Conservation (phyloP, 2,329 filamentous ascomycete species). For the Coniochaeta sp. region DNA sequence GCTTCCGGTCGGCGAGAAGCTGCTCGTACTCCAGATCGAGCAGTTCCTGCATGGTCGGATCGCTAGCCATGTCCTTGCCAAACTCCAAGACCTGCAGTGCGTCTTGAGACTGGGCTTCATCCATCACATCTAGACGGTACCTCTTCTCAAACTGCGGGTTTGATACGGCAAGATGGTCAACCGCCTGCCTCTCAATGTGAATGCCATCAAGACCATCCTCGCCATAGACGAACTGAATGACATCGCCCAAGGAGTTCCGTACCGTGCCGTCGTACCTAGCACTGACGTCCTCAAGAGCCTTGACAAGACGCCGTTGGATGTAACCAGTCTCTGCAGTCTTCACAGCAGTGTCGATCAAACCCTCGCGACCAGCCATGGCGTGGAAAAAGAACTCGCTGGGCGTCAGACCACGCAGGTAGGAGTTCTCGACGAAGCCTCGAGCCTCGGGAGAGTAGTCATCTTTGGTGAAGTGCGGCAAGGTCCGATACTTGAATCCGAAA, state of each 20-base stretch:
- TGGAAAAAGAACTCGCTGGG: constrained; percentile 99
- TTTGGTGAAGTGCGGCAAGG: constrained; percentile 95
- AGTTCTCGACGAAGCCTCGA: constrained; percentile 97
- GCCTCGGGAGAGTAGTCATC: constrained; percentile 98
- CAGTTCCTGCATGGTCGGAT: constrained; percentile 77
- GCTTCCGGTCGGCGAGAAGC: constrained; percentile 64
- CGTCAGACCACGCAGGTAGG: constrained; percentile 90
- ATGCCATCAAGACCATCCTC: constrained; percentile 94
- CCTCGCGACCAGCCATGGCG: constrained; percentile 99
- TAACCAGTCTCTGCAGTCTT: constrained; percentile 99
- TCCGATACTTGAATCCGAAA: constrained; percentile 97
- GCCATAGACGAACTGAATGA: constrained; percentile 95
- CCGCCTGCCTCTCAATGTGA: constrained; percentile 84
- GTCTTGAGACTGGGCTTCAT: constrained; percentile 43
- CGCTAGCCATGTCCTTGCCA: constrained; percentile 77
- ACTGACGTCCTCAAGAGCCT: constrained; percentile 95
- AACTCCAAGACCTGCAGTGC: constrained; percentile 75
- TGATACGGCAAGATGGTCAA: constrained; percentile 81
- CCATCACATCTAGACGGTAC: constrained; percentile 85
- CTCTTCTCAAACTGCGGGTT: constrained; percentile 65
- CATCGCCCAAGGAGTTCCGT: constrained; percentile 90
- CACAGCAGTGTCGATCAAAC: constrained; percentile 98
- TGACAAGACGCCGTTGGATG: constrained; percentile 96
- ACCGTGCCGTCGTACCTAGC: constrained; percentile 97
- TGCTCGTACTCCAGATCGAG: constrained; percentile 85